Conservation (phyloP, 2,329 filamentous ascomycete genomes). For the Calonectria naviculata region DNA sequence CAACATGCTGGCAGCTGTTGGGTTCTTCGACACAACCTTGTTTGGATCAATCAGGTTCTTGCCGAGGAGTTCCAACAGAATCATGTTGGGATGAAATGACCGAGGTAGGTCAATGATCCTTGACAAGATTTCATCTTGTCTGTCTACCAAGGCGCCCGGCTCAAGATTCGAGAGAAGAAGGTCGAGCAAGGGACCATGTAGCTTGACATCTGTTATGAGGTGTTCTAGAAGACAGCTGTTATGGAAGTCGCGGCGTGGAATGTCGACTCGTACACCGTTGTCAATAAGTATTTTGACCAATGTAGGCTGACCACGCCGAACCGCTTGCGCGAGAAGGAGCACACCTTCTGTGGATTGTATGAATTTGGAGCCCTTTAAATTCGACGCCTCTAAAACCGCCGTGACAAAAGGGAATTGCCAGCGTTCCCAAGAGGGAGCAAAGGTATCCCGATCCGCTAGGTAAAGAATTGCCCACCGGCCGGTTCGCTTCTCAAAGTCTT, state of each 20-base stretch:
- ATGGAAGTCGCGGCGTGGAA: conserved; percentile 1
- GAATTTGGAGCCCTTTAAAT: background rate
- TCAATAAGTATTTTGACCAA: conserved; percentile 25
- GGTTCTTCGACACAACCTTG: background rate
- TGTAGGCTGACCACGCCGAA: conserved; percentile 9
- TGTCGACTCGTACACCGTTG: conserved; percentile 24
- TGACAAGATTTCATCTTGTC: conserved; percentile 27
- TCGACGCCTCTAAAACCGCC: conserved; percentile 6
- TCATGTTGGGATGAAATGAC: background rate
- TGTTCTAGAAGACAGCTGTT: conserved; percentile 26
- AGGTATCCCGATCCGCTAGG: conserved; percentile 14
- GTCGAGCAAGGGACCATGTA: conserved; percentile 18
- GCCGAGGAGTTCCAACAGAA: conserved; percentile 24
- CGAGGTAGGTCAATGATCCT: conserved; percentile 9
- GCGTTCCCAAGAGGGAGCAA: conserved; percentile 19
- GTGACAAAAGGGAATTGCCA: conserved; percentile 30
- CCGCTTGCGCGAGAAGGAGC: conserved; percentile 20
- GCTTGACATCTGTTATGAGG: conserved; percentile 14
- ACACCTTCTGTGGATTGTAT: conserved; percentile 20
- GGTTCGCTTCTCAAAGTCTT: conserved; percentile 27
- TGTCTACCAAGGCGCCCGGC: conserved; percentile 14
- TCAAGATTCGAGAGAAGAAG: conserved; percentile 24
- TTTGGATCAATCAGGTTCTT: conserved; percentile 30
- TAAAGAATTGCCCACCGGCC: conserved; percentile 28
- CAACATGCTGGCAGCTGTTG: conserved; percentile 21